Evolutionary conservation across 2,329 filamentous ascomycete species (phyloP).

Genomic region (Fusarium pseudograminearum): DNA sequence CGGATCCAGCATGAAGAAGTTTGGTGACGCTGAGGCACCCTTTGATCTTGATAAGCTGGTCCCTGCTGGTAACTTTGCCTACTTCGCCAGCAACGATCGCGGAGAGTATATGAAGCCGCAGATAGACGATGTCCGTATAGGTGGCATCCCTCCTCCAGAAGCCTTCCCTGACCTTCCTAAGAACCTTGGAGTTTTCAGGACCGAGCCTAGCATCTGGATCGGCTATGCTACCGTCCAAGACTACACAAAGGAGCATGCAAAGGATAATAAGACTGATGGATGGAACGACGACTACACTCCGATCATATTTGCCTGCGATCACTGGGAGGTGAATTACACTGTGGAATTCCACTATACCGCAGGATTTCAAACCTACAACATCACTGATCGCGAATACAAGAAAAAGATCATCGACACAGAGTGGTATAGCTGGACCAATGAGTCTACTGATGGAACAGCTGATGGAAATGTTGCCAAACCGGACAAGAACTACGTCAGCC

Average conservation of each 20-base stretch:
- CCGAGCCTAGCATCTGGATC: constrained; percentile 38
- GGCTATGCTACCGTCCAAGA: constrained; percentile 33
- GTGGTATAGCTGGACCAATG: not conserved
- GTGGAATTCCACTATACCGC: constrained; percentile 33
- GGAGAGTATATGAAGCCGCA: constrained; percentile 39
- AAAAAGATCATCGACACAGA: constrained; percentile 40
- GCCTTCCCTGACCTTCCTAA: constrained; percentile 13
- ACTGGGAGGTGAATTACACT: constrained; percentile 41
- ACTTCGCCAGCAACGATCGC: constrained; percentile 13
- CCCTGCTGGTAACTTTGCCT: constrained; percentile 31
- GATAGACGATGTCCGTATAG: too few species aligned
- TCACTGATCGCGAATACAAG: constrained; percentile 24
- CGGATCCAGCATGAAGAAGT: constrained; percentile 15
- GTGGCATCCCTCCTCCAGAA: not conserved
- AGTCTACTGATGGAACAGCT: constrained; percentile 25
- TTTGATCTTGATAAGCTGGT: constrained; percentile 34
- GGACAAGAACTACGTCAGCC: constrained; percentile 34
- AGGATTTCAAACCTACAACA: constrained; percentile 30
- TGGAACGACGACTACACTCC: constrained; percentile 37
- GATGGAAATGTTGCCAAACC: constrained; percentile 30
- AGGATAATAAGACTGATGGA: not conserved
- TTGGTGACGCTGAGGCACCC: constrained; percentile 12
- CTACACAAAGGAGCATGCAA: constrained; percentile 5
- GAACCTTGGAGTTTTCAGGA: constrained; percentile 34
- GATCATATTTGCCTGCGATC: constrained; percentile 37